A percentile compares a stretch with the other conserved stretches of the same genome.
Conservation (phyloP, 2,329 filamentous ascomycete genomes). For the Aspergillus tamarii region DNA sequence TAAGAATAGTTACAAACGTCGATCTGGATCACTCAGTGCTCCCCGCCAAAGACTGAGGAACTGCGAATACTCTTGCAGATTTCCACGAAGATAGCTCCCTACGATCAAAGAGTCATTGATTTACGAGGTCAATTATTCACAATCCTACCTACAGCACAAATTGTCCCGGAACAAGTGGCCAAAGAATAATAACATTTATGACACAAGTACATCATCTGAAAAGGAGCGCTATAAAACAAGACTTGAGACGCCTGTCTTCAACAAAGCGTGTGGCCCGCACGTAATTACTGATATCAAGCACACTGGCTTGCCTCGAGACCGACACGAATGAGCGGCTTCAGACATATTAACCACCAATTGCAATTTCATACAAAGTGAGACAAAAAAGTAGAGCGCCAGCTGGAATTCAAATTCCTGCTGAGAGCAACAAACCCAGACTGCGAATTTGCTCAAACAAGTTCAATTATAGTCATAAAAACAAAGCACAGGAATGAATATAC, state of each 20-base stretch:
- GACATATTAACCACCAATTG: constrained; percentile 6
- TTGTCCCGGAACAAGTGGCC: not conserved
- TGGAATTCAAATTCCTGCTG: not conserved
- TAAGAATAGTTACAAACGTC: not conserved
- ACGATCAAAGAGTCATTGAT: not conserved
- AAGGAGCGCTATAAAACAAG: constrained; percentile 6
- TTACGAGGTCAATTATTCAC: not conserved
- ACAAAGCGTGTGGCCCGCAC: not conserved
- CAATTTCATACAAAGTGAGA: constrained; percentile 1
- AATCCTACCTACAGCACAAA: not conserved
- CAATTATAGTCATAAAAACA: constrained; percentile 49
- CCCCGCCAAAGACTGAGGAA: not conserved
- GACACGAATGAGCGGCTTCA: not conserved
- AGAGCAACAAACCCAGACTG: constrained; percentile 21
- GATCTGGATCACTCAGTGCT: not conserved
- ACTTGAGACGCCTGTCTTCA: not conserved
- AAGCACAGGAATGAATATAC: constrained; percentile 33
- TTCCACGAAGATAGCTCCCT: not conserved
- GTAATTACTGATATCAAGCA: not conserved
- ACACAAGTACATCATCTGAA: not conserved
- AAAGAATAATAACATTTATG: not conserved
- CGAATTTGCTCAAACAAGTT: constrained; percentile 37
- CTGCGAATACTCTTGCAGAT: not conserved
- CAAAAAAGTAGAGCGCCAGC: not conserved
- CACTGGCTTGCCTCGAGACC: not conserved